Conservation (phyloP, 768 basidiomycete species). For the Tricholoma hemisulphureum region DNA sequence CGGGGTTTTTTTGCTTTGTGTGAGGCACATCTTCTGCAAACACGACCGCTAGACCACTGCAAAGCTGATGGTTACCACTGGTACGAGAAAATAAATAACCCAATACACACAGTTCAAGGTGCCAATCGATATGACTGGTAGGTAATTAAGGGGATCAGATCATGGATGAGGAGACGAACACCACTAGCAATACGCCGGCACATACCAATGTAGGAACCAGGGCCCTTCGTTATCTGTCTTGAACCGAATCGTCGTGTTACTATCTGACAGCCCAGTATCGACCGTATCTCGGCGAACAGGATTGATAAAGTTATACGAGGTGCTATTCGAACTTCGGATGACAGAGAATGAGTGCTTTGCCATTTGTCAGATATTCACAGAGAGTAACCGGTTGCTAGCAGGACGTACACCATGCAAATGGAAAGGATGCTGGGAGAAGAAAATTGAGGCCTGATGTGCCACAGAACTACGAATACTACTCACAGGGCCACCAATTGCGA, state of each 20-base stretch:
- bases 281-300: conserved; percentile 35
- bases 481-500: conserved; percentile 26
- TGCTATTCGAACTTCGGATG: conserved; percentile 30
- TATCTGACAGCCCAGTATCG: conserved; percentile 26
- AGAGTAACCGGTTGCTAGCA: background rate
- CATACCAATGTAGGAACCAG: conserved; percentile 31
- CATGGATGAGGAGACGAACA: background rate
- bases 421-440: conserved; percentile 24
- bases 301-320: conserved; percentile 22
- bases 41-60: background rate
- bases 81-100: too few species aligned
- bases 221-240: conserved; percentile 63
- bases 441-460: conserved; percentile 1
- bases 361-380: too few species aligned
- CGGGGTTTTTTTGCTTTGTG: background rate
- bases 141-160: background rate
- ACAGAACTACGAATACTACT: conserved; percentile 8
- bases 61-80: background rate
- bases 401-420: conserved; percentile 31
- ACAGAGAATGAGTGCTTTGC: conserved; percentile 39
- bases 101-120: conserved; percentile 5
- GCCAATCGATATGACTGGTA: conserved; percentile 8
- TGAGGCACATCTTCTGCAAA: background rate
- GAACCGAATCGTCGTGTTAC: conserved; percentile 53
- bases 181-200: too few species aligned